Evolutionary conservation across 345 rosid species (phyloP).

Genomic region (Citropsis articulata): DNA sequence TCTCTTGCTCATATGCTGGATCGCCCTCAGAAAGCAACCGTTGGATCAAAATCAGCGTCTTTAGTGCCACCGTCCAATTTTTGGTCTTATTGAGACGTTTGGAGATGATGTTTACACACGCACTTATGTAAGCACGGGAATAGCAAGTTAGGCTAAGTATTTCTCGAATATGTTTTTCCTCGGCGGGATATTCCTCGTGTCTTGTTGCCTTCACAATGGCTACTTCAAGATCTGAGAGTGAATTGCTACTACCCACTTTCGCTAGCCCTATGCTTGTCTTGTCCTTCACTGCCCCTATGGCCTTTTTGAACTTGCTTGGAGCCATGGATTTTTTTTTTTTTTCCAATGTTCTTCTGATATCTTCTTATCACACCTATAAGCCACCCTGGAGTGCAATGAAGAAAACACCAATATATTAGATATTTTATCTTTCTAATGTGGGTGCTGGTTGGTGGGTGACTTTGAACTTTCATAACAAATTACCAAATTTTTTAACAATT

Average conservation of each 20-base stretch:
- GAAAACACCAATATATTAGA: neutral
- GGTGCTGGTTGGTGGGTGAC: too few relatives aligned
- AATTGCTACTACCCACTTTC: slow-evolving; percentile 67
- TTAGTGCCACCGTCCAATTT: slow-evolving; percentile 87
- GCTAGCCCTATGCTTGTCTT: slow-evolving; percentile 86
- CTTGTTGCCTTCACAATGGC: slow-evolving; percentile 90
- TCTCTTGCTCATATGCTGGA: slow-evolving; percentile 77
- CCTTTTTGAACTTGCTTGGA: slow-evolving; percentile 65
- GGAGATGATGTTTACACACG: slow-evolving; percentile 51
- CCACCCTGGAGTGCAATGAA: neutral
- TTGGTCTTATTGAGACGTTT: slow-evolving; percentile 76
- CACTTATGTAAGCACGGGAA: slow-evolving; percentile 52
- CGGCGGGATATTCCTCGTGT: slow-evolving; percentile 84
- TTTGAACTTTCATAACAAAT: too few relatives aligned
- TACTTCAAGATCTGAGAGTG: slow-evolving; percentile 66
- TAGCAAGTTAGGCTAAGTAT: slow-evolving; percentile 70
- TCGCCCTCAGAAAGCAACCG: slow-evolving; percentile 64
- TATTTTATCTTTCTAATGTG: too few relatives aligned
- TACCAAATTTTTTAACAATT: too few relatives aligned
- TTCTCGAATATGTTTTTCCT: slow-evolving; percentile 71
- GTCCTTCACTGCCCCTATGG: slow-evolving; percentile 85
- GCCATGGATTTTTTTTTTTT: slow-evolving; percentile 36
- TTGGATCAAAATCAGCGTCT: slow-evolving; percentile 68
- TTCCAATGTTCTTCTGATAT: too few relatives aligned
- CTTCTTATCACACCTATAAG: neutral